Conservation (phyloP, 345 rosid species). For the Sonneratia caseolaris region DNA sequence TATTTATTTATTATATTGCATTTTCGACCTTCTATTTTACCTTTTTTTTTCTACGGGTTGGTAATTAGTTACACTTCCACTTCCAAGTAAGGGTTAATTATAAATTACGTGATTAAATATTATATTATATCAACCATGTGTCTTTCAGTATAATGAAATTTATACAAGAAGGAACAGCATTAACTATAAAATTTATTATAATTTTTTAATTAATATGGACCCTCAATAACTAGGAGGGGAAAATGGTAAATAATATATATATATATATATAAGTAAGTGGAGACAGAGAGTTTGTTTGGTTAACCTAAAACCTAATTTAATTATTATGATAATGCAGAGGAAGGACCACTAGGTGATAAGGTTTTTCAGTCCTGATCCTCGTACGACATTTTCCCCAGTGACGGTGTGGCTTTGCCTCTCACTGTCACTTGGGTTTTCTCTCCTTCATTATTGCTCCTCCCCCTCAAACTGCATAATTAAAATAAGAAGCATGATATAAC, state of each 20-base stretch:
- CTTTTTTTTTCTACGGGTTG: neutral
- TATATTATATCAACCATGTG: too few species aligned
- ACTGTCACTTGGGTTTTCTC: neutral
- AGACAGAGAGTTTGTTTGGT: neutral
- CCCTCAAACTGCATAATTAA: too few species aligned
- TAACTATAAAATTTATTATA: too few species aligned
- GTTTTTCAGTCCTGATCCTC: neutral
- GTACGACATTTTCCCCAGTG: constrained; percentile 6
- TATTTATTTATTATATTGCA: neutral
- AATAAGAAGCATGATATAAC: too few species aligned
- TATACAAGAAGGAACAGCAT: too few species aligned
- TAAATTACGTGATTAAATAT: too few species aligned
- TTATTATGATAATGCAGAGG: neutral
- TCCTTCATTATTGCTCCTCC: too few species aligned
- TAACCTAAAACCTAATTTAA: neutral
- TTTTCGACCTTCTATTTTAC: neutral
- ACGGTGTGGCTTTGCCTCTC: neutral
- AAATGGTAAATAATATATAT: too few species aligned
- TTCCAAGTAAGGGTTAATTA: too few species aligned
- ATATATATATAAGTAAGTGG: neutral
- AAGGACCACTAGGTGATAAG: constrained; percentile 7
- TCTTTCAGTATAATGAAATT: too few species aligned
- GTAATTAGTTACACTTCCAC: neutral
- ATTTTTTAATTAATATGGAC: too few species aligned
- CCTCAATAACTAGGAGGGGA: too few species aligned